Percentiles rank a stretch among this genome's conserved stretches.
phyloP scores from a whole-genome alignment of 1,284 basidiomycete species.

The Cutaneotrichosporon cyanovorans region DNA sequence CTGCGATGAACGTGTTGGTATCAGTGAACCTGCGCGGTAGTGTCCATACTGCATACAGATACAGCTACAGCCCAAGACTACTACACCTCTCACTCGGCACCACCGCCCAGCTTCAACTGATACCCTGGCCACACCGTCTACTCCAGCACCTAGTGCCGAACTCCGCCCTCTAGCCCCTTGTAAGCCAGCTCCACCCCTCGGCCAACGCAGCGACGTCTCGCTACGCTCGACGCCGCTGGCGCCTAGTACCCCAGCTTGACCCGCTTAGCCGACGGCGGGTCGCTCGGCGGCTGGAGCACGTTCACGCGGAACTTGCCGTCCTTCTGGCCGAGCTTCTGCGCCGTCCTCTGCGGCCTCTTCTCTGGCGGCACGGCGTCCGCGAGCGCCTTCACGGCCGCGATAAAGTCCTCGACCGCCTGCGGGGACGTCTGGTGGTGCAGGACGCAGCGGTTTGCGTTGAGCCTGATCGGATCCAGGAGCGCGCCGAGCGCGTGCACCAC shows the following conservation, averaged over 20 bases:
- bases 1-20: no score
- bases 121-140: no score
- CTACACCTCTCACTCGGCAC: no score
- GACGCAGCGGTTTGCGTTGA: slow-evolving; percentile 59
- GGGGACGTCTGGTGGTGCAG: slow-evolving; percentile 79
- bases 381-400: slow-evolving; percentile 12
- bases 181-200: no score
- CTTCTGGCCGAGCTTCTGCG: no score
- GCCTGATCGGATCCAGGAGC: slow-evolving; percentile 60
- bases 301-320: neutral
- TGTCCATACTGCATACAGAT: no score
- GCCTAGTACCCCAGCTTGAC: slow-evolving; percentile 4
- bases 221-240: neutral
- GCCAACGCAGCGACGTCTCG: no score
- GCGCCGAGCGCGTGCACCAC: slow-evolving; percentile 58
- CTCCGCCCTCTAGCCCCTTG: no score
- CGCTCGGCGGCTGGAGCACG: neutral
- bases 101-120: no score
- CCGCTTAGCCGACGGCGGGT: neutral
- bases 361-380: slow-evolving; percentile 1
- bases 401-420: slow-evolving; percentile 54
- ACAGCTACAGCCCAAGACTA: no score
- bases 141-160: no score
- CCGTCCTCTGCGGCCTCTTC: neutral
- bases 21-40: no score